Evolutionary conservation across 164 flowering plant genomes (phyloP).

Genomic region (Pachysandra terminalis): DNA sequence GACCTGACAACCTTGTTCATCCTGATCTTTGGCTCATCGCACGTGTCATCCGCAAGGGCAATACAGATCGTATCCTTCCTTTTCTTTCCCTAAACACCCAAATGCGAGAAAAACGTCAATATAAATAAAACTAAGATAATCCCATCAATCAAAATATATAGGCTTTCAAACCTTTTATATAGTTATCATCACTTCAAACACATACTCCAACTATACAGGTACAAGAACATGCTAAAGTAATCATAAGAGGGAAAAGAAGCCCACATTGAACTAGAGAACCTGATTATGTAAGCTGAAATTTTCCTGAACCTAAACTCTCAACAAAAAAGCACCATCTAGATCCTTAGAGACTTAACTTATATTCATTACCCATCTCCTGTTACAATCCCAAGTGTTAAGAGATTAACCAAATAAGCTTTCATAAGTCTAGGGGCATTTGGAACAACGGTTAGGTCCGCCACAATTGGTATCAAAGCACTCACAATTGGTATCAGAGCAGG

Average conservation of each 20-base stretch:
- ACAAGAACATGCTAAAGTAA: background rate
- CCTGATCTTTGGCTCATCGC: constrained; percentile 84
- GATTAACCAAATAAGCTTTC: no score
- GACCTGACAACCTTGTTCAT: constrained; percentile 88
- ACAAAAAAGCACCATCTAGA: background rate
- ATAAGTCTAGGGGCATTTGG: no score
- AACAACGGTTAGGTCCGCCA: no score
- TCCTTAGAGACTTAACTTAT: background rate
- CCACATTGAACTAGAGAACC: no score
- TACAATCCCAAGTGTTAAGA: no score
- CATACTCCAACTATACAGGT: no score
- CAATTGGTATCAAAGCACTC: no score
- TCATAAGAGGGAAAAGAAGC: no score
- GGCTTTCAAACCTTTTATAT: background rate
- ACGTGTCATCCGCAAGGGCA: constrained; percentile 87
- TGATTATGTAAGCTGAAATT: background rate
- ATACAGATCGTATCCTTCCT: constrained; percentile 78
- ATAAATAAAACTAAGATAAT: background rate
- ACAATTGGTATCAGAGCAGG: no score
- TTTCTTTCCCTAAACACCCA: constrained; percentile 63
- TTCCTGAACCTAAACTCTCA: background rate
- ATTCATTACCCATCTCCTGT: background rate
- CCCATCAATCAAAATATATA: background rate
- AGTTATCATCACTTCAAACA: no score
- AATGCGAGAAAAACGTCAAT: background rate